Percentiles rank a stretch among this genome's conserved stretches.
phyloP scores from a whole-genome alignment of 768 basidiomycete species.

The Xanthoconium stramineum region DNA sequence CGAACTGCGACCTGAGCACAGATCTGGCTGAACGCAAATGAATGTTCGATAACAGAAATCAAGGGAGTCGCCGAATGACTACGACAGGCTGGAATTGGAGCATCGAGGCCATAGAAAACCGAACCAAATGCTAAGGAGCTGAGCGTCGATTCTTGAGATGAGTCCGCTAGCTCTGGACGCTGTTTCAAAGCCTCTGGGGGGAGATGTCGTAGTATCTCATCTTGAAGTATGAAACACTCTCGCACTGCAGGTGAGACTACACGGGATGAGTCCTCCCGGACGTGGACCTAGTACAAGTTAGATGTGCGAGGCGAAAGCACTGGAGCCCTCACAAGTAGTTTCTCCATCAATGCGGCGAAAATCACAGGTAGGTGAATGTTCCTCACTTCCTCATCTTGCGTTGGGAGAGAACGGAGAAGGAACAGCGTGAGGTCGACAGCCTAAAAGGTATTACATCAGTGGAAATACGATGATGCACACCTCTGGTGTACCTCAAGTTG shows the following conservation, averaged over 20 bases:
- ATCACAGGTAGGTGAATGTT: constrained; percentile 78
- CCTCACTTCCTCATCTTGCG: constrained; percentile 86
- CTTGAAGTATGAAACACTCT: constrained; percentile 47
- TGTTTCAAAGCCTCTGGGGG: constrained; percentile 48
- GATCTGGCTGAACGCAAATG: constrained; percentile 43
- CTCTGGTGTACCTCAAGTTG: constrained; percentile 45
- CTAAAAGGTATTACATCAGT: constrained; percentile 35
- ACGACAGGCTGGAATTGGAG: constrained; percentile 28
- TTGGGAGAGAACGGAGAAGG: constrained; percentile 66
- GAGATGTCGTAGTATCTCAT: constrained; percentile 51
- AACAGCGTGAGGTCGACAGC: constrained; percentile 67
- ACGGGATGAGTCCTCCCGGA: constrained; percentile 36
- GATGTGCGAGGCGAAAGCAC: not conserved
- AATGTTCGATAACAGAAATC: constrained; percentile 52
- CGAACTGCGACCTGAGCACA: constrained; percentile 41
- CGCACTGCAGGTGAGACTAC: constrained; percentile 36
- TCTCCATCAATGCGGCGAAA: constrained; percentile 64
- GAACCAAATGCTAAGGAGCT: constrained; percentile 56
- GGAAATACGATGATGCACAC: not conserved
- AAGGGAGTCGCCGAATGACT: constrained; percentile 43
- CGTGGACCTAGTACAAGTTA: constrained; percentile 30
- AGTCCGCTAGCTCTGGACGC: constrained; percentile 45
- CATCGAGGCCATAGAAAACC: constrained; percentile 54
- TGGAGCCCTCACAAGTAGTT: constrained; percentile 51
- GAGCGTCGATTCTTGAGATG: constrained; percentile 32